Evolutionary conservation across 2,329 filamentous ascomycete genomes (phyloP), one percentile per base, ranked within the genome.

Genomic region (Fusarium armeniacum): DNA sequence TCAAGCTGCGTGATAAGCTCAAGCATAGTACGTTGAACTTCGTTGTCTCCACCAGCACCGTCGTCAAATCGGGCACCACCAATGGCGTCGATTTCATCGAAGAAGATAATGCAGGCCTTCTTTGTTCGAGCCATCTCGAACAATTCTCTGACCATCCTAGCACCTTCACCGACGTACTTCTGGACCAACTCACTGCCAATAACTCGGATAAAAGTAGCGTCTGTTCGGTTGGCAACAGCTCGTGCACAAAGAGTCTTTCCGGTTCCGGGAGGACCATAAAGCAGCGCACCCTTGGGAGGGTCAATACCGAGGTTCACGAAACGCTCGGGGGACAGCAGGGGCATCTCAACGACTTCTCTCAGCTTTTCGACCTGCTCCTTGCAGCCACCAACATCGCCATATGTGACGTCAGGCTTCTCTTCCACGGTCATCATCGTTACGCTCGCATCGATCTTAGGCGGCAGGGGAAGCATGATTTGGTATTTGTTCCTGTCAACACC

Each of bases 371-470:
- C 97, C 83, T 99, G 96, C 82, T 99, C 96, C 83, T 99, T 99
- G 88, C 94, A 98, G 59, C 96, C 96, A 82, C 96, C 96, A 41
- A 99, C 95, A 84, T 99, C 96, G 75, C 96, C 96, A 76, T 99
- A 99, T 68, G 96, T 99, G 67, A 99, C 96, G 80, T 99, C 96
- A 18, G 96, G 96, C 86, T 99, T 99, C 84, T 99, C 96, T 85
- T 99, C 96, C 70, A 99, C 96, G 52, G 96, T 98, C 96, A 99
- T 99, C 96, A 99, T 99, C 40, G 96, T 99, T 73, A 99, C 96
- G 74, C 93, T 97, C 56, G 96, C 95, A 78, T 99, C 96, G 84
- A 99, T 99, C 87, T 98, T 99, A 36, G 96, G 96, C 44, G 96
- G 96, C 57, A 99, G 84, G 36, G 96, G 96, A 49, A 99, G 87